Conservation (phyloP, 1,284 basidiomycete genomes). For the Bondarzewia mesenterica region DNA sequence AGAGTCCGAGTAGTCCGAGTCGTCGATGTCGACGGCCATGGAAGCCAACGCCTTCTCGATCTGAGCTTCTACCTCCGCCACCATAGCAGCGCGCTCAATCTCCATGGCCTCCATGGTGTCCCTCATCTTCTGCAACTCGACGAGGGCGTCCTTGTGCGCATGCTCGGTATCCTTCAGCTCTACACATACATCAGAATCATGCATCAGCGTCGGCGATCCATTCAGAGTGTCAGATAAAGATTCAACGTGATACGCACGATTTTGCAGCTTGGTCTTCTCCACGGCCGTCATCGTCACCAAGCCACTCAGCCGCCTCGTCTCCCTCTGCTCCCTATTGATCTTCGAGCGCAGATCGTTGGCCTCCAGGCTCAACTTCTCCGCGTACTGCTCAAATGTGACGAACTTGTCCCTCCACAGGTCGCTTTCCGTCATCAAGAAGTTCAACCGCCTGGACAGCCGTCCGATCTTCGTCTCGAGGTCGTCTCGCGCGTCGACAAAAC, state of each 20-base stretch:
- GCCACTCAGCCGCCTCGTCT: constrained; percentile 75
- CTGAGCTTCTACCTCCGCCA: constrained; percentile 80
- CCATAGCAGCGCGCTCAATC: constrained; percentile 75
- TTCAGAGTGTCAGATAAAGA: constrained; percentile 3
- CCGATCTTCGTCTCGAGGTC: constrained; percentile 89
- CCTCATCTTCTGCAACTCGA: constrained; percentile 66
- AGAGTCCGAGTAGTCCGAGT: constrained; percentile 59
- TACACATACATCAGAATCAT: constrained; percentile 19
- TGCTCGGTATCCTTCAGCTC: constrained; percentile 63
- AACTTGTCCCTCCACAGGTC: constrained; percentile 90
- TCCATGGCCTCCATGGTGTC: constrained; percentile 79
- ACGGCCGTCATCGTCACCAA: constrained; percentile 67
- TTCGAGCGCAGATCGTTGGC: constrained; percentile 74
- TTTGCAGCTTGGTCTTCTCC: constrained; percentile 69
- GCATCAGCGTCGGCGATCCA: constrained; percentile 9
- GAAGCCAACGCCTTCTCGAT: constrained; percentile 76
- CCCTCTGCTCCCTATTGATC: constrained; percentile 83
- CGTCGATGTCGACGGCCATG: constrained; percentile 74
- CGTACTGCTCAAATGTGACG: constrained; percentile 85
- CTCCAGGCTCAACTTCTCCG: constrained; percentile 82
- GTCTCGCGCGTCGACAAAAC: constrained; percentile 88
- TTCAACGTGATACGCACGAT: constrained; percentile 31
- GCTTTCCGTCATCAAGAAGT: constrained; percentile 87
- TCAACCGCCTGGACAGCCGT: constrained; percentile 71
- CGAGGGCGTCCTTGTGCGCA: constrained; percentile 63